Percentiles rank a stretch among this genome's conserved stretches.
phyloP scores from a whole-genome alignment of 208 protist genomes.

The Vickermania spadyakhi region DNA sequence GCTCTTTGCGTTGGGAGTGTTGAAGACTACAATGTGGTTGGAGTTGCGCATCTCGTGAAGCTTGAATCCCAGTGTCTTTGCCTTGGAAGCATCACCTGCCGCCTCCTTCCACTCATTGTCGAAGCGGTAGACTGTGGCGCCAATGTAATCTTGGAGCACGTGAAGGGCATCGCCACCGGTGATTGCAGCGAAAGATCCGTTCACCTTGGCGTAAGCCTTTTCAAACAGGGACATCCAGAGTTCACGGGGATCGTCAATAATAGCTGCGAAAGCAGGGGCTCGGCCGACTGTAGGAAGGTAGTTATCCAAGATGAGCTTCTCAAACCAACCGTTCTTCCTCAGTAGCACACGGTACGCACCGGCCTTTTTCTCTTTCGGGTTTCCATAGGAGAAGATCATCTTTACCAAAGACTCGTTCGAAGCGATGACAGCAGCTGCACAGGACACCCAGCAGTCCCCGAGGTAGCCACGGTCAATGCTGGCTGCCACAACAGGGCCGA shows the following conservation, averaged over 20 bases:
- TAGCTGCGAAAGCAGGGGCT: constrained; percentile 22
- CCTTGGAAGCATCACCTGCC: neutral
- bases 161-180: constrained; percentile 36
- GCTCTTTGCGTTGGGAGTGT: constrained; percentile 18
- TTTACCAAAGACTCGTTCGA: constrained; percentile 15
- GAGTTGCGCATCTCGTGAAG: constrained; percentile 7
- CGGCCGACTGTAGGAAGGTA: constrained; percentile 34
- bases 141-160: constrained; percentile 51
- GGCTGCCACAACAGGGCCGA: constrained; percentile 22
- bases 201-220: constrained; percentile 82
- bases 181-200: constrained; percentile 68
- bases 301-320: constrained; percentile 29
- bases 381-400: constrained; percentile 23
- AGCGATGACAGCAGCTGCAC: constrained; percentile 24
- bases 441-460: constrained; percentile 42
- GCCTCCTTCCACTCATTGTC: constrained; percentile 33
- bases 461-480: constrained; percentile 35
- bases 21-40: constrained; percentile 29
- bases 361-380: constrained; percentile 3
- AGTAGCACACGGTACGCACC: constrained; percentile 33
- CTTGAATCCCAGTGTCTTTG: constrained; percentile 11
- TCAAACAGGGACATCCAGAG: constrained; percentile 72
- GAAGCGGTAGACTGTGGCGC: constrained; percentile 31
- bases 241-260: constrained; percentile 30
- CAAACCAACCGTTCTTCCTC: constrained; percentile 44